A percentile compares a stretch with the other conserved stretches of the same genome.
Conservation (phyloP, 2,329 filamentous ascomycete species). For the Xylariaceae sp. region DNA sequence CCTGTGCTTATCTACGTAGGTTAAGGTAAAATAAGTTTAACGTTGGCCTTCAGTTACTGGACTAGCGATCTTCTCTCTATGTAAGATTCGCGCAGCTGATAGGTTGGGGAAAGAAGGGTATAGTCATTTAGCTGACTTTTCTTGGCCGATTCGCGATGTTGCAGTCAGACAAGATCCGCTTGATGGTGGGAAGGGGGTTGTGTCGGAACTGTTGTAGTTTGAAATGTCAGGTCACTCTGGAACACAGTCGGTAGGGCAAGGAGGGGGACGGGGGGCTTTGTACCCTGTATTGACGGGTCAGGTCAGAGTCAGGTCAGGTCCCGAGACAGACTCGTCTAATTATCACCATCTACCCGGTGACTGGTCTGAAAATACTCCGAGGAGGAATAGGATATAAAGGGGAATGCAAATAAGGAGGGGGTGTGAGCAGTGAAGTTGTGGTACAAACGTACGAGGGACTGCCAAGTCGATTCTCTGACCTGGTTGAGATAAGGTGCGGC, state of each 20-base stretch:
- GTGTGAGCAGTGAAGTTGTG: no score
- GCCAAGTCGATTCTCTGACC: no score
- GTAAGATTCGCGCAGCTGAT: constrained; percentile 8
- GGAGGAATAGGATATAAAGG: neutral
- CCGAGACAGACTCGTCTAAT: constrained; percentile 42
- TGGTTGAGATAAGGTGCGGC: no score
- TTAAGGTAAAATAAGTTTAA: no score
- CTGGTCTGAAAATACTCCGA: constrained; percentile 21
- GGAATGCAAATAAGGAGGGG: no score
- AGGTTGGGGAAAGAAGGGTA: constrained; percentile 10
- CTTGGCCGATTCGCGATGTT: constrained; percentile 1
- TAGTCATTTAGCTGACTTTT: constrained; percentile 21
- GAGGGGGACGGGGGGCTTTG: neutral
- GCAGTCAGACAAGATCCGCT: constrained; percentile 2
- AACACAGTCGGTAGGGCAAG: constrained; percentile 19
- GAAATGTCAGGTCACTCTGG: constrained; percentile 24
- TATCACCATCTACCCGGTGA: constrained; percentile 21
- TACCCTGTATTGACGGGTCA: constrained; percentile 11
- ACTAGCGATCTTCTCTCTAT: no score
- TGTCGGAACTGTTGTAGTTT: no score
- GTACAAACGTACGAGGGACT: no score
- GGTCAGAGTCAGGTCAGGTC: constrained; percentile 33
- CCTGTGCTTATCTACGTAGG: no score
- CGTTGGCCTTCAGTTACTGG: no score
- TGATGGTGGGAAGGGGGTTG: constrained; percentile 3